Base-by-base conservation (phyloP, 805 yeast species). In the Tetrapisispora arboricola region DNA sequence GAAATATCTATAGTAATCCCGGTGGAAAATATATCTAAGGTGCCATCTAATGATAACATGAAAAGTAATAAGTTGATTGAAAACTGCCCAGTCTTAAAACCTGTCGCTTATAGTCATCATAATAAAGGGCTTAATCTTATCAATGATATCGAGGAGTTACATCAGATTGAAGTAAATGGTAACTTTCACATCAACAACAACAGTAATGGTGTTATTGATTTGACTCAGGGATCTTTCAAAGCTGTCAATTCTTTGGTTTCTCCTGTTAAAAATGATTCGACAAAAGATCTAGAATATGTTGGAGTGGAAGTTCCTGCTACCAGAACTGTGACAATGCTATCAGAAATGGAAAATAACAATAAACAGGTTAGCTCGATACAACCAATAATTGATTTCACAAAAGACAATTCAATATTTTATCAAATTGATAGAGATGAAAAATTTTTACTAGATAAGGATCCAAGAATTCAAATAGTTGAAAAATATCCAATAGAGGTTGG, bases 271-370 rank as follows among this genome's bases (percentile, higher is more conserved):
- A n/a, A 38, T n/a, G 46, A 44, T 17, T 17, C 8, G 17, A 35
- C 16, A 17, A 16, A 18, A 18, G 32, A 16, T 1, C 11, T 26
- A 7, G 19, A 47, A 10, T 30, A 31, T 27, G 38, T 46, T 2
- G 25, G 21, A 19, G 44, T 58, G 4, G 60, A 60, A 41, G 59
- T 60, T 2, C 62, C 63, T 5, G 63, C 60, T 4, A 55, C 63
- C n/a, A 49, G 61, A 38, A 43, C 50, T 1, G 41, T 60, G 3
- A 57, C 62, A 1, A 11, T 38, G 19, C 3, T 13, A 16, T 11
- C 20, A 16, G 37, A 34, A 3, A 34, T n/a, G 5, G 30, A 38
- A 26, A 17, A 17, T 10, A n/a, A 16, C 10, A 11, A 7, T 4
- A 15, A 31, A 4, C 4, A 16, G 6, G 10, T 10, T 16, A n/a